These are phyloP conservation scores for Zymoseptoria tritici DNA, from an alignment of 2,329 filamentous ascomycete species.

Conservation along the genomic window DNA sequence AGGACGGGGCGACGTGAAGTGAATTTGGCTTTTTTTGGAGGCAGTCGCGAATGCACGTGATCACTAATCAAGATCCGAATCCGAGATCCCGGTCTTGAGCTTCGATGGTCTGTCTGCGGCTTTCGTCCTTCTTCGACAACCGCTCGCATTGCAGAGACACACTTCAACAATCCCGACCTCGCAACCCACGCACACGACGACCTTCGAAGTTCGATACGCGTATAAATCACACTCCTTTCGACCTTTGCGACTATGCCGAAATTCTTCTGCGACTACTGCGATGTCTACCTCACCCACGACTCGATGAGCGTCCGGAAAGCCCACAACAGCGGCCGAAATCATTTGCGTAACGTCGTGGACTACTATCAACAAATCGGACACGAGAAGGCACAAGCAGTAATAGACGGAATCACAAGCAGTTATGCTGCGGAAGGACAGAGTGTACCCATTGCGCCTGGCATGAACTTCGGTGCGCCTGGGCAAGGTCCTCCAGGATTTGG, in stretches of 20 bases:
- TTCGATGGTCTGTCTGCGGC: background rate
- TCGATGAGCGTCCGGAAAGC: conserved; percentile 99
- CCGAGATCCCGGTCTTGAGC: background rate
- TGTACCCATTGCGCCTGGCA: conserved; percentile 65
- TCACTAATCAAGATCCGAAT: background rate
- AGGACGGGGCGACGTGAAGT: background rate
- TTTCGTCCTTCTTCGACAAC: background rate
- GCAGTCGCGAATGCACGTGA: background rate
- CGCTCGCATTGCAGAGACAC: background rate
- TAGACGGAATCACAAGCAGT: conserved; percentile 93
- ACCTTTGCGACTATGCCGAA: conserved; percentile 24
- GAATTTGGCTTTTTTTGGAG: background rate
- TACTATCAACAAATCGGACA: conserved; percentile 99
- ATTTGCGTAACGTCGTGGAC: conserved; percentile 92
- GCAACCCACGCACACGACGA: no score
- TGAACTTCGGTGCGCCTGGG: conserved; percentile 10
- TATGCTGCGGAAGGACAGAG: conserved; percentile 92
- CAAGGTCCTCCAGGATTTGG: conserved; percentile 20
- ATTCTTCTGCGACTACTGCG: conserved; percentile 78
- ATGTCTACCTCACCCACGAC: conserved; percentile 99
- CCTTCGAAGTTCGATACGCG: background rate
- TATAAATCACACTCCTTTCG: background rate
- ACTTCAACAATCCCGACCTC: no score
- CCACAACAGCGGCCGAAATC: conserved; percentile 93
- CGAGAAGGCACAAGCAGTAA: conserved; percentile 96